Evolutionary conservation across 2,329 filamentous ascomycete genomes (phyloP), one percentile per base, ranked within the genome.

Genomic region (Allantophomopsis cytisporea): DNA sequence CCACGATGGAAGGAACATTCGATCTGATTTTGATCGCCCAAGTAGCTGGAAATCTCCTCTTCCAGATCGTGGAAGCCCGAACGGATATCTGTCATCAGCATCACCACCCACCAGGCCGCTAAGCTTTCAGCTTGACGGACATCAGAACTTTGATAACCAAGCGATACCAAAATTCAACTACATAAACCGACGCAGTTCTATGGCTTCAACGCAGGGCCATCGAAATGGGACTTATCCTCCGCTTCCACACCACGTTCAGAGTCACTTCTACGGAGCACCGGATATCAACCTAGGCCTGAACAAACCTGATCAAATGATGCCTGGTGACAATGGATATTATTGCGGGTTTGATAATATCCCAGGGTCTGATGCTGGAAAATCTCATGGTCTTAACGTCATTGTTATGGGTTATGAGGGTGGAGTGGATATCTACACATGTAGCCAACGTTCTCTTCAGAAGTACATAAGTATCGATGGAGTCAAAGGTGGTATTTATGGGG

Each of bases 381-480:
- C 43, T 8, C 51, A 48, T 38, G 11, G 42, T 11, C 71, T 83
- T 51, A 80, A 81, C 56, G 75, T 83, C 18, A 64, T 87, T 35
- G 59, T 94, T 4, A 73, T 85, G 7, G 88, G 88, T 2, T 86
- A 79, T 48, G 82, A 94, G 54, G 84, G 85, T 33, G 80, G 80
- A 1, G 55, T 95, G 37, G 81, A 89, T 46, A 71, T 94, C 13
- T 80, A 84, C 47, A 68, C 75, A 15, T 70, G 93, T 21, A 75
- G 77, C 34, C 83, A 80, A 52, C 76, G 78, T 44, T 82, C 81
- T 37, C 58, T 85, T 39, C 80, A 85, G 40, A 68, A 74, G 16
- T 62, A 86, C 21, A 79, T 79, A 15, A 75, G 75, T 41, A 62
- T 95, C 36, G 80, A 81, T 52, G 85, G 84, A 4, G 65, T 95